A percentile compares a stretch with the other conserved stretches of the same genome.
Conservation (phyloP, 371 early-diverging fungal species). For the Actinomortierella ambigua region DNA sequence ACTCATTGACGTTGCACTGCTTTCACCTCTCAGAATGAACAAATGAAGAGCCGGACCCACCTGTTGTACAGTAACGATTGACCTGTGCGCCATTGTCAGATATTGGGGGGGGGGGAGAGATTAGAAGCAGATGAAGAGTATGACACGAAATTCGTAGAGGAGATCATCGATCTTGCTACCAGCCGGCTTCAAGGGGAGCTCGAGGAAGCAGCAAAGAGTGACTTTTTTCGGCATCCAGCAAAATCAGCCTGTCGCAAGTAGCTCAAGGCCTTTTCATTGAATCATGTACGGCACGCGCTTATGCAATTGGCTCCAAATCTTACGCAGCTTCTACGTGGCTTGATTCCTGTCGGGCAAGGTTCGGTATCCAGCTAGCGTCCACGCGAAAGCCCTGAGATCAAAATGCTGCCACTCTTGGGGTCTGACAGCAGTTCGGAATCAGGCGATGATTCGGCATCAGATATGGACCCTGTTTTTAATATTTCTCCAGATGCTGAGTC, state of each 20-base stretch:
- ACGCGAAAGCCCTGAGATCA: no score
- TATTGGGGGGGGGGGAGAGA: not conserved
- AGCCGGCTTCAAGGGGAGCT: conserved; percentile 1
- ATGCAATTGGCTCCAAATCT: not conserved
- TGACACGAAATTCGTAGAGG: not conserved
- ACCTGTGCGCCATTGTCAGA: conserved; percentile 1
- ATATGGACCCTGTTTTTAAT: not conserved
- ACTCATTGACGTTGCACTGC: no score
- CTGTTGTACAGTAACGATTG: not conserved
- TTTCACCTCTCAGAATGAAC: not conserved
- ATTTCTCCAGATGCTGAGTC: not conserved
- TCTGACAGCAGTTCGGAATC: no score
- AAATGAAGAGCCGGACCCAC: not conserved
- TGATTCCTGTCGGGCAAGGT: not conserved
- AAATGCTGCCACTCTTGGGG: not conserved
- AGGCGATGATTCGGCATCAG: not conserved
- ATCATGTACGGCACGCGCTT: not conserved
- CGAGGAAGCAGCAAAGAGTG: not conserved
- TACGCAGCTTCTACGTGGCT: not conserved
- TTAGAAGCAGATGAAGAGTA: not conserved
- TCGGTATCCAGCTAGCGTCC: not conserved
- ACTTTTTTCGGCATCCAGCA: conserved; percentile 1
- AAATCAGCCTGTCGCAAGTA: not conserved
- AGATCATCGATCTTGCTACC: not conserved
- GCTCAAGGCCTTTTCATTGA: not conserved